Conservation (phyloP, 345 rosid species). For the Clausena lansium region DNA sequence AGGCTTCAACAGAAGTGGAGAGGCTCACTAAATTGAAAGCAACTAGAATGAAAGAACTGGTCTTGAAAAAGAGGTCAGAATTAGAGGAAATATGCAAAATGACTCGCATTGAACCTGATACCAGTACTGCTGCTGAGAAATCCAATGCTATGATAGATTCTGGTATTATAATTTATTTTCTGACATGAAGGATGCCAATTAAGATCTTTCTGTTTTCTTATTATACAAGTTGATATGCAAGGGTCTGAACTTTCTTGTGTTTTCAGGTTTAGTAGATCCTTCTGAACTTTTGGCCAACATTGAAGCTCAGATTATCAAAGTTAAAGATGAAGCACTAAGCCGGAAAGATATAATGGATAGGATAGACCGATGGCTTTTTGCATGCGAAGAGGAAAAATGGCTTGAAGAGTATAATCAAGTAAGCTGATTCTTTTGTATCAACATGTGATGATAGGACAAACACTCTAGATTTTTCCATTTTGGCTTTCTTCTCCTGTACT, state of each 20-base stretch:
- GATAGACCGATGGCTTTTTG: constrained; percentile 89
- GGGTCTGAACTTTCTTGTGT: constrained; percentile 10
- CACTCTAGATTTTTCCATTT: not conserved
- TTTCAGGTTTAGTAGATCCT: constrained; percentile 85
- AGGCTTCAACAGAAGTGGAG: constrained; percentile 91
- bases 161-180: constrained; percentile 39
- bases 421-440: constrained; percentile 23
- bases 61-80: constrained; percentile 81
- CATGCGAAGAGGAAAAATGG: constrained; percentile 97
- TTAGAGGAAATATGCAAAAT: constrained; percentile 71
- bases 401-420: constrained; percentile 90
- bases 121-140: constrained; percentile 88
- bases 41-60: constrained; percentile 94
- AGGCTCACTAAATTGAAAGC: constrained; percentile 76
- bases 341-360: constrained; percentile 95
- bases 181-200: not conserved
- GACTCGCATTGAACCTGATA: constrained; percentile 80
- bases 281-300: constrained; percentile 81
- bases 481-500: not conserved
- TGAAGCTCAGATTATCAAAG: constrained; percentile 72
- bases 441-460: not conserved
- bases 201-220: not conserved
- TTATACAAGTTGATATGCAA: not conserved
- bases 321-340: constrained; percentile 75
- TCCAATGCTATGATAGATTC: constrained; percentile 90